These are phyloP conservation scores for Pulicaria dysenterica DNA, from an alignment of 129 eudicot species.

Conservation along the genomic window DNA sequence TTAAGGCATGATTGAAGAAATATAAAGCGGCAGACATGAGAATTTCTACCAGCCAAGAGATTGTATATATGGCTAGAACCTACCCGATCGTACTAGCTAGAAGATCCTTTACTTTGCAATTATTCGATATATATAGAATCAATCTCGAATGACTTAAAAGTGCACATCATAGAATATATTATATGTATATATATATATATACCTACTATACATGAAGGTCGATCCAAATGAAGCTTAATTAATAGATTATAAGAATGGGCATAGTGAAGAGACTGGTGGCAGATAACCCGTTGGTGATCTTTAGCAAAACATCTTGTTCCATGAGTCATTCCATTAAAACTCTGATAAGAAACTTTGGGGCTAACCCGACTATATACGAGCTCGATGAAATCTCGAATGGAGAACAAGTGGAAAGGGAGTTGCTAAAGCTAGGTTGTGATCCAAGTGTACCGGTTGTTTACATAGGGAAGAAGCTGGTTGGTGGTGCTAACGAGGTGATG, in stretches of 20 bases:
- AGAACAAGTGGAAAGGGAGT: conserved; percentile 37
- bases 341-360: conserved; percentile 43
- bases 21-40: conserved; percentile 16
- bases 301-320: conserved; percentile 49
- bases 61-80: conserved; percentile 6
- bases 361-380: conserved; percentile 41
- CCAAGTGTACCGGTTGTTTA: conserved; percentile 47
- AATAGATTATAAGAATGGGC: conserved; percentile 27
- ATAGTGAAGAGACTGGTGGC: conserved; percentile 40
- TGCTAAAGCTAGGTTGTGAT: conserved; percentile 29
- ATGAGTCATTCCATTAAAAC: conserved; percentile 36
- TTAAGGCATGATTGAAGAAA: not conserved
- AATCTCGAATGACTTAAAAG: conserved; percentile 17
- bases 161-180: not conserved
- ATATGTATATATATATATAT: too few species aligned
- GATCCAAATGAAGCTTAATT: conserved; percentile 14
- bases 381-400: conserved; percentile 46
- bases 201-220: not conserved
- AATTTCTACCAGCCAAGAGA: conserved; percentile 16
- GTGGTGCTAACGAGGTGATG: conserved; percentile 51
- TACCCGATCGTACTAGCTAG: conserved; percentile 13
- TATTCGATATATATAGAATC: conserved; percentile 28
- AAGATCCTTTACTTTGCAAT: conserved; percentile 26
- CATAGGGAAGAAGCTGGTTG: conserved; percentile 49
- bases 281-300: conserved; percentile 50